phyloP scores from a whole-genome alignment of 768 basidiomycete genomes.

The Cantharellus anzutake region DNA sequence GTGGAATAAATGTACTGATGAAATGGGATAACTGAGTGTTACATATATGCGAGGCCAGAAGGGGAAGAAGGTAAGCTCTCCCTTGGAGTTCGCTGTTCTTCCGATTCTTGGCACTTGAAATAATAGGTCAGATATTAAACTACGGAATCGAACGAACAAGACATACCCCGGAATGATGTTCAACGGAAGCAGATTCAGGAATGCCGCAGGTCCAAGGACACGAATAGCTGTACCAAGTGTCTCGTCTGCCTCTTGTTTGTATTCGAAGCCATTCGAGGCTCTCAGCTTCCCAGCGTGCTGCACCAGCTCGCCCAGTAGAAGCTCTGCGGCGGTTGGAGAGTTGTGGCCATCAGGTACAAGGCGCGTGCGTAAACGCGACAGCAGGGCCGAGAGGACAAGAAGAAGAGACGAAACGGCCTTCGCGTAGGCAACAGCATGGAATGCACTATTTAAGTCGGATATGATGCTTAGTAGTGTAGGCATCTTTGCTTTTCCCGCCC shows the following conservation, averaged over 20 bases:
- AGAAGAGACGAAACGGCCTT: slow-evolving; percentile 64
- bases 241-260: slow-evolving; percentile 71
- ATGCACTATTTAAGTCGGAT: slow-evolving; percentile 39
- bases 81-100: slow-evolving; percentile 49
- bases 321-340: slow-evolving; percentile 41
- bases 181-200: slow-evolving; percentile 59
- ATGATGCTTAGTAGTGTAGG: slow-evolving; percentile 46
- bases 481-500: slow-evolving; percentile 21
- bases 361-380: slow-evolving; percentile 39
- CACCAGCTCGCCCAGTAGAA: slow-evolving; percentile 49
- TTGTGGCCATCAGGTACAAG: slow-evolving; percentile 18
- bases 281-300: slow-evolving; percentile 55
- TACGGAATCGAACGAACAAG: not conserved
- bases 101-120: slow-evolving; percentile 5
- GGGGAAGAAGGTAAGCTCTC: slow-evolving; percentile 78
- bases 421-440: slow-evolving; percentile 57
- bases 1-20: slow-evolving; percentile 73
- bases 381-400: slow-evolving; percentile 48
- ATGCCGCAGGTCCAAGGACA: slow-evolving; percentile 63
- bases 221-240: slow-evolving; percentile 67
- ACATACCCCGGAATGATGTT: slow-evolving; percentile 70
- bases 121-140: not conserved
- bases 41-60: slow-evolving; percentile 47
- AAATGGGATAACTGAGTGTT: slow-evolving; percentile 79
- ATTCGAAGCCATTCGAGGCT: slow-evolving; percentile 65